Percentiles rank a stretch among this genome's conserved stretches.
These are phyloP conservation scores for Ogataea salicorniae DNA, from an alignment of 805 yeast species.

Conservation along the genomic window DNA sequence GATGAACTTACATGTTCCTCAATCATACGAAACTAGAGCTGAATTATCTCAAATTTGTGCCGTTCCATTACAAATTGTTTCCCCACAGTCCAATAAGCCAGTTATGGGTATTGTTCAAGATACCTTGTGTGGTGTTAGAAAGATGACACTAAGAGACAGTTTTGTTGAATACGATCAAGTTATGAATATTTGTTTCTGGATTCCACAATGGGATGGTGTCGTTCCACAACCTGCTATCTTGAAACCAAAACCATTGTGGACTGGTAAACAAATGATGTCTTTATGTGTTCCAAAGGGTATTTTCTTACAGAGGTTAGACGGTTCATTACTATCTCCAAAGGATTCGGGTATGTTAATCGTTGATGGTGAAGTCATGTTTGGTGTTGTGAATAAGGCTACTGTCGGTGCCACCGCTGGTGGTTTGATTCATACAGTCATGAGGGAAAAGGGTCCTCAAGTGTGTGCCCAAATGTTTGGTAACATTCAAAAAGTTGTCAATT, in stretches of 20 bases:
- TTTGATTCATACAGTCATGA: slow-evolving; percentile 91
- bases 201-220: slow-evolving; percentile 98
- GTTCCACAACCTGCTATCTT: slow-evolving; percentile 92
- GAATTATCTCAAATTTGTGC: slow-evolving; percentile 94
- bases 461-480: slow-evolving; percentile 90
- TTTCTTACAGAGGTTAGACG: slow-evolving; percentile 90
- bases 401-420: slow-evolving; percentile 99
- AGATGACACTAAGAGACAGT: slow-evolving; percentile 85
- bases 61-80: slow-evolving; percentile 95
- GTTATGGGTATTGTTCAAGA: slow-evolving; percentile 99
- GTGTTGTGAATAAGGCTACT: slow-evolving; percentile 96
- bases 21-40: slow-evolving; percentile 95
- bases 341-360: slow-evolving; percentile 95
- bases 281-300: slow-evolving; percentile 95
- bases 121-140: slow-evolving; percentile 94
- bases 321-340: slow-evolving; percentile 76
- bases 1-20: slow-evolving; percentile 99
- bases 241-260: slow-evolving; percentile 95
- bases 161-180: slow-evolving; percentile 91
- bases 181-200: slow-evolving; percentile 95
- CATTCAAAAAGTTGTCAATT: slow-evolving; percentile 92
- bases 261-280: slow-evolving; percentile 92
- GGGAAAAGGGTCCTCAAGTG: slow-evolving; percentile 91
- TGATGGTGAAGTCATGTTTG: slow-evolving; percentile 95
- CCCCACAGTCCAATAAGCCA: slow-evolving; percentile 98